Conservation (phyloP, 306 rosid genomes). For the Sphenostylis stenocarpa region DNA sequence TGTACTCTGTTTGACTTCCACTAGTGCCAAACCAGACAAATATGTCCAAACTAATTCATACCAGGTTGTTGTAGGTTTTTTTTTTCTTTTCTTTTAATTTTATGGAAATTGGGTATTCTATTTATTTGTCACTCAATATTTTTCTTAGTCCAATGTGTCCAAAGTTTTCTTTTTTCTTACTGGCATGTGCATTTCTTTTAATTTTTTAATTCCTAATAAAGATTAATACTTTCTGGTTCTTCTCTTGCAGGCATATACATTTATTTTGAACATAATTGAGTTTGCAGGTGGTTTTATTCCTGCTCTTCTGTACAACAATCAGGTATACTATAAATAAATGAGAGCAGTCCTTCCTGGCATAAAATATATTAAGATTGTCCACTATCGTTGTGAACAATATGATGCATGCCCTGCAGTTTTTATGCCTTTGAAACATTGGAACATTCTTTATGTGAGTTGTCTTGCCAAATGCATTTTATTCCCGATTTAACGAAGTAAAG, state of each 20-base stretch:
- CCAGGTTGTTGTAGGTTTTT: constrained; percentile 11
- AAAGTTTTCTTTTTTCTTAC: constrained; percentile 4
- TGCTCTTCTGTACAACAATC: constrained; percentile 73
- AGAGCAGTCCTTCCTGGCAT: constrained; percentile 23
- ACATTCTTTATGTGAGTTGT: not conserved
- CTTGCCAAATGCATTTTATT: not conserved
- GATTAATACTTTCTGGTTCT: constrained; percentile 13
- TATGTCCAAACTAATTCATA: not conserved
- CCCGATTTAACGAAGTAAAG: constrained; percentile 9
- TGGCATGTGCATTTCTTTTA: constrained; percentile 2
- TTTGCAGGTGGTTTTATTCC: constrained; percentile 73
- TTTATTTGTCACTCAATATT: constrained; percentile 11
- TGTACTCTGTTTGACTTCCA: constrained; percentile 6
- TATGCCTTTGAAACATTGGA: not conserved
- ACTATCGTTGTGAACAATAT: constrained; percentile 7
- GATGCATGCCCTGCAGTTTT: constrained; percentile 4
- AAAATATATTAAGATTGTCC: not conserved
- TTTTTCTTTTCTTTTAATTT: no score
- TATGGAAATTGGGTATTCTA: constrained; percentile 16
- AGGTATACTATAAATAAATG: constrained; percentile 54
- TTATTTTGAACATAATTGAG: constrained; percentile 80
- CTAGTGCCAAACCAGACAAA: not conserved
- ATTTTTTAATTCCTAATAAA: constrained; percentile 13
- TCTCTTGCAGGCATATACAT: constrained; percentile 79
- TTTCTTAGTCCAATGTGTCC: not conserved